Conservation (phyloP, 176 grass and related monocot species). For the Metroxylon sagu region DNA sequence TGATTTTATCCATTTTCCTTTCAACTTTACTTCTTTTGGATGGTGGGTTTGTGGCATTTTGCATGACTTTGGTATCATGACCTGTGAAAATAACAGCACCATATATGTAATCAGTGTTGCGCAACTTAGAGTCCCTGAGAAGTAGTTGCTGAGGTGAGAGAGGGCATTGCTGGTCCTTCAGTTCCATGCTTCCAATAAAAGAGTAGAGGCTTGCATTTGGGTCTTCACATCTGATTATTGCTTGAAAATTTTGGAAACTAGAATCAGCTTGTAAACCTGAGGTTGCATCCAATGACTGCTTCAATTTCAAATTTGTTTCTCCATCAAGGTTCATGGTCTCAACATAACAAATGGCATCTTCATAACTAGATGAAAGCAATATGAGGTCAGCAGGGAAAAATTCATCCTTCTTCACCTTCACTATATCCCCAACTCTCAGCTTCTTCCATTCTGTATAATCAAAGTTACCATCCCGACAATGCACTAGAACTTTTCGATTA, state of each 20-base stretch:
- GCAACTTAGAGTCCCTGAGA: conserved; percentile 85
- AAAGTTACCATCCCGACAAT: conserved; percentile 31
- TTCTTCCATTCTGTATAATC: conserved; percentile 49
- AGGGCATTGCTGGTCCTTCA: conserved; percentile 25
- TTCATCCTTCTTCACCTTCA: conserved; percentile 78
- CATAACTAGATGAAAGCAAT: conserved; percentile 79
- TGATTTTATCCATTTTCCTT: conserved; percentile 66
- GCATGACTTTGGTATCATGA: conserved; percentile 94
- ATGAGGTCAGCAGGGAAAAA: conserved; percentile 88
- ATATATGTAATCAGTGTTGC: conserved; percentile 78
- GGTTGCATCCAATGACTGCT: conserved; percentile 54
- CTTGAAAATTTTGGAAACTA: conserved; percentile 19
- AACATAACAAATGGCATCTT: conserved; percentile 79
- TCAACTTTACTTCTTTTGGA: conserved; percentile 87
- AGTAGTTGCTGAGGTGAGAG: conserved; percentile 83
- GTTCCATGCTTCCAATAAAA: conserved; percentile 65
- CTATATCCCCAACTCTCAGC: conserved; percentile 58
- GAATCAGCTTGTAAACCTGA: conserved; percentile 34
- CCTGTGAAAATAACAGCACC: conserved; percentile 73
- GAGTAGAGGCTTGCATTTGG: conserved; percentile 78
- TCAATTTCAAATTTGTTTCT: conserved; percentile 93
- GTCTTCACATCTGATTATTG: conserved; percentile 64
- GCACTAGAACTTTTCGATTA: conserved; percentile 33
- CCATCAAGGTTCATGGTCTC: conserved; percentile 98
- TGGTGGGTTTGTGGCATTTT: conserved; percentile 63